Conservation (phyloP, 805 yeast species). For the Nakazawaea wickerhamii region DNA sequence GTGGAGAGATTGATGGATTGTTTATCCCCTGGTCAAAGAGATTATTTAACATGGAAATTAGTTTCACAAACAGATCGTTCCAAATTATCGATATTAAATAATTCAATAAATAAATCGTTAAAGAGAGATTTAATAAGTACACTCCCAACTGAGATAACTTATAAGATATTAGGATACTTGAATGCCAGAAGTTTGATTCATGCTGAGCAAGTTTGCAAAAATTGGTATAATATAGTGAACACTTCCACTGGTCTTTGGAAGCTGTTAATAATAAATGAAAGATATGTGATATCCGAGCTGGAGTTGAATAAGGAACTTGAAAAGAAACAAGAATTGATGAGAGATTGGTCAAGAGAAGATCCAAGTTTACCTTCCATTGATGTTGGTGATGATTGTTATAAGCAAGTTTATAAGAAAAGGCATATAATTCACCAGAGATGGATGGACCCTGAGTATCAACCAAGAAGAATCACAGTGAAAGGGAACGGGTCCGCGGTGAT, state of each 20-base stretch:
- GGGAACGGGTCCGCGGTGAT: slow-evolving; percentile 77
- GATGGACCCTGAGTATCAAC: slow-evolving; percentile 69
- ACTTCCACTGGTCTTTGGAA: slow-evolving; percentile 67
- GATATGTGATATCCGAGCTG: slow-evolving; percentile 40
- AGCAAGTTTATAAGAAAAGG: slow-evolving; percentile 57
- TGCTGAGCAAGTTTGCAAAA: slow-evolving; percentile 57
- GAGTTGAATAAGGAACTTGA: slow-evolving; percentile 30
- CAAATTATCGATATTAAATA: slow-evolving; percentile 55
- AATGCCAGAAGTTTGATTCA: slow-evolving; percentile 58
- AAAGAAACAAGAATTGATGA: slow-evolving; percentile 5
- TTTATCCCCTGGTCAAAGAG: slow-evolving; percentile 43
- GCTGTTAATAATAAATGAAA: slow-evolving; percentile 54
- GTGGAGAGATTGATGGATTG: slow-evolving; percentile 27
- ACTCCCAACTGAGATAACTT: slow-evolving; percentile 72
- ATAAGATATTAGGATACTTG: slow-evolving; percentile 57
- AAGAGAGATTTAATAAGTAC: slow-evolving; percentile 66
- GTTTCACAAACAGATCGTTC: slow-evolving; percentile 54
- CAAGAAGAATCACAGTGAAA: slow-evolving; percentile 58
- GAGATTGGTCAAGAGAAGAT: slow-evolving; percentile 16
- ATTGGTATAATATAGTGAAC: slow-evolving; percentile 66
- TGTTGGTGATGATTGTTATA: slow-evolving; percentile 28
- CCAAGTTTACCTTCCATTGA: slow-evolving; percentile 13
- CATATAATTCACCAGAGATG: slow-evolving; percentile 60
- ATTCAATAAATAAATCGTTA: slow-evolving; percentile 47
- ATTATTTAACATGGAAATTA: slow-evolving; percentile 40